These are phyloP conservation scores for Ambrosia hybrid DNA, from an alignment of 140 eudicot species.

Conservation along the genomic window DNA sequence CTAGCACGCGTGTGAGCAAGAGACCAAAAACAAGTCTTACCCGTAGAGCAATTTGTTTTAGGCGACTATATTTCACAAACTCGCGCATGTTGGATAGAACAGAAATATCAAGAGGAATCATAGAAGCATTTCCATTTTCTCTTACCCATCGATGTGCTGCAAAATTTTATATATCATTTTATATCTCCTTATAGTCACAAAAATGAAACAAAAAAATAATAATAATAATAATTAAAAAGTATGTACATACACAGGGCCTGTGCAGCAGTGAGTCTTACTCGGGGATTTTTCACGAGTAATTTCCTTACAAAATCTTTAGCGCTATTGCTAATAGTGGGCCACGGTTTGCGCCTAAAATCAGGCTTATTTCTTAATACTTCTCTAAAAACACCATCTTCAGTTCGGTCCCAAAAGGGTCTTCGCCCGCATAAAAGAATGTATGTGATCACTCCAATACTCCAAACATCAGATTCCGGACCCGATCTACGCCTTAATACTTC, in stretches of 20 bases:
- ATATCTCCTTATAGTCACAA: too few relatives aligned
- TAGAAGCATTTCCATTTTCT: constrained; percentile 87
- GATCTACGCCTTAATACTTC: constrained; percentile 93
- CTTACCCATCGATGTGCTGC: constrained; percentile 98
- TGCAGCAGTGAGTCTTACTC: constrained; percentile 95
- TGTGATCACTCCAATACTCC: constrained; percentile 98
- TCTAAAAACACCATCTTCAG: constrained; percentile 94
- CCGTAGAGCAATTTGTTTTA: constrained; percentile 86
- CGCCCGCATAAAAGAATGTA: constrained; percentile 93
- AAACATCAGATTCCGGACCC: constrained; percentile 96
- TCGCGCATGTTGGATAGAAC: constrained; percentile 84
- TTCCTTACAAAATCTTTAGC: constrained; percentile 93
- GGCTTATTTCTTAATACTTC: constrained; percentile 94
- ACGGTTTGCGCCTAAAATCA: constrained; percentile 90
- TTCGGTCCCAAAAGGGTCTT: constrained; percentile 97
- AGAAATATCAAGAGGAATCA: constrained; percentile 90
- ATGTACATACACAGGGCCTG: constrained; percentile 83
- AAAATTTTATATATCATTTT: constrained; percentile 26
- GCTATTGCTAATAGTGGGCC: constrained; percentile 80
- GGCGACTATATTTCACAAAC: constrained; percentile 83
- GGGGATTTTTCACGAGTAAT: constrained; percentile 86
- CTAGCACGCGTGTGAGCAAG: background rate
- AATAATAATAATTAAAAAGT: background rate
- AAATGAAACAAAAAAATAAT: constrained; percentile 5
- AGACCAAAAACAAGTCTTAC: constrained; percentile 33